phyloP scores from a whole-genome alignment of 1,284 basidiomycete genomes.

The Cryptococcus floricola region DNA sequence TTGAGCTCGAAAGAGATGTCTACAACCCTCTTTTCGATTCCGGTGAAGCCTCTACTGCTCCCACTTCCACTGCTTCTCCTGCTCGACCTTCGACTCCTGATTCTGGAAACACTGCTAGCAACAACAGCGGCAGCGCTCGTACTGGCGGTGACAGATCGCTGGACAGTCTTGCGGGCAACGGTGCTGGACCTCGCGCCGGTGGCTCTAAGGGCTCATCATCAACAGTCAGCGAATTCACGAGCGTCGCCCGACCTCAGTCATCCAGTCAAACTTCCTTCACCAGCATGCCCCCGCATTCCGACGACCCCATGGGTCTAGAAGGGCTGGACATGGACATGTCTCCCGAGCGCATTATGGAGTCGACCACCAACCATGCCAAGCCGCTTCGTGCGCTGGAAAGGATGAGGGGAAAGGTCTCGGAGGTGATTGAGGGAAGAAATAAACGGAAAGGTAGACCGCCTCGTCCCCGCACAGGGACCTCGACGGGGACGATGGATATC shows the following conservation, averaged over 20 bases:
- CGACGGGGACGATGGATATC: slow-evolving; percentile 66
- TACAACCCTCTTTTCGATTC: slow-evolving; percentile 69
- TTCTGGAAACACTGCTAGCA: slow-evolving; percentile 12
- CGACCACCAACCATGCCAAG: slow-evolving; percentile 68
- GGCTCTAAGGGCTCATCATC: not conserved
- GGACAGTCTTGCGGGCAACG: not conserved
- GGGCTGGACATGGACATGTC: slow-evolving; percentile 49
- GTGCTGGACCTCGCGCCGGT: not conserved
- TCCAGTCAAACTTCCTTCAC: too few species aligned
- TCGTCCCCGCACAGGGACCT: slow-evolving; percentile 2
- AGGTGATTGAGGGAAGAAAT: slow-evolving; percentile 8
- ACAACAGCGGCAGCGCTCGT: not conserved
- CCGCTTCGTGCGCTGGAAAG: slow-evolving; percentile 71
- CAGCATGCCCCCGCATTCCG: too few species aligned
- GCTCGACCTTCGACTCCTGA: slow-evolving; percentile 24
- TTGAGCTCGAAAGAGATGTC: slow-evolving; percentile 71
- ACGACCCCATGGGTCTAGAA: slow-evolving; percentile 33
- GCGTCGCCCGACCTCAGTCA: too few species aligned
- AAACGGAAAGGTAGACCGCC: slow-evolving; percentile 9
- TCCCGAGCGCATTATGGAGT: slow-evolving; percentile 65
- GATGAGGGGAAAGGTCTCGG: slow-evolving; percentile 53
- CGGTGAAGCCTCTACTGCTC: slow-evolving; percentile 13
- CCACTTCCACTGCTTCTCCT: slow-evolving; percentile 1
- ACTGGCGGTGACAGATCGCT: not conserved
- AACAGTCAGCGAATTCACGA: too few species aligned